Percentiles rank a stretch among this genome's conserved stretches.
These are phyloP conservation scores for Fusarium nygamai DNA, from an alignment of 2,329 filamentous ascomycete genomes.

Conservation along the genomic window DNA sequence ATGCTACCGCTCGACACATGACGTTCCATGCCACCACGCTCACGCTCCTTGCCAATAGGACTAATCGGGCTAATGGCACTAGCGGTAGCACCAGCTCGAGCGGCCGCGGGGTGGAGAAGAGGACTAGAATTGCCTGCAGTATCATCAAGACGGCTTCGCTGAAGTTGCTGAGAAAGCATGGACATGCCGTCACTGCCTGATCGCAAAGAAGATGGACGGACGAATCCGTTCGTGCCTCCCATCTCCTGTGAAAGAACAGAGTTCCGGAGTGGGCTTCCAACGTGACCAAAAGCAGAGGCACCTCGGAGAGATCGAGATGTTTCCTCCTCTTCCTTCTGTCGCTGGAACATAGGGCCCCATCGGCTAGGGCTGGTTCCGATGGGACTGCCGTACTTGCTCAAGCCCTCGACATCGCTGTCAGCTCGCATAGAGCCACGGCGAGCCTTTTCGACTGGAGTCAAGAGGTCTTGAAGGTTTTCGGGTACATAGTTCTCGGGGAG, in stretches of 20 bases:
- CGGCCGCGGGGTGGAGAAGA: constrained; percentile 61
- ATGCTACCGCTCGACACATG: constrained; percentile 70
- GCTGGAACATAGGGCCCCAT: constrained; percentile 69
- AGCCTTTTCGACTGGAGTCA: constrained; percentile 75
- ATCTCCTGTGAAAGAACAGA: constrained; percentile 68
- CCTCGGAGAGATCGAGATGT: constrained; percentile 49
- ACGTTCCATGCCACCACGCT: constrained; percentile 55
- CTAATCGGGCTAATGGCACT: constrained; percentile 52
- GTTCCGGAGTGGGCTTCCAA: constrained; percentile 72
- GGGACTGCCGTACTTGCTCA: constrained; percentile 70
- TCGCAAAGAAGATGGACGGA: constrained; percentile 52
- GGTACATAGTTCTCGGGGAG: constrained; percentile 72
- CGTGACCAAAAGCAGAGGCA: constrained; percentile 70
- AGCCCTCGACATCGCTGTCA: constrained; percentile 63
- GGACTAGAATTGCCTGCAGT: constrained; percentile 56
- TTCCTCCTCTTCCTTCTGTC: constrained; percentile 68
- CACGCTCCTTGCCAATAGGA: constrained; percentile 54
- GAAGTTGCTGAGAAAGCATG: constrained; percentile 69
- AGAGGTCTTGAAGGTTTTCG: constrained; percentile 71
- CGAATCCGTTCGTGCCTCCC: constrained; percentile 52
- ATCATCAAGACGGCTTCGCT: constrained; percentile 66
- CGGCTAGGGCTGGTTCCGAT: constrained; percentile 68
- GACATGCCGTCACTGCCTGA: constrained; percentile 64
- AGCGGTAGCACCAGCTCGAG: constrained; percentile 50
- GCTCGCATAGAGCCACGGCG: constrained; percentile 68